Evolutionary conservation across 371 early-diverging fungal species (phyloP).

Genomic region (Dinochytrium kinnereticum): DNA sequence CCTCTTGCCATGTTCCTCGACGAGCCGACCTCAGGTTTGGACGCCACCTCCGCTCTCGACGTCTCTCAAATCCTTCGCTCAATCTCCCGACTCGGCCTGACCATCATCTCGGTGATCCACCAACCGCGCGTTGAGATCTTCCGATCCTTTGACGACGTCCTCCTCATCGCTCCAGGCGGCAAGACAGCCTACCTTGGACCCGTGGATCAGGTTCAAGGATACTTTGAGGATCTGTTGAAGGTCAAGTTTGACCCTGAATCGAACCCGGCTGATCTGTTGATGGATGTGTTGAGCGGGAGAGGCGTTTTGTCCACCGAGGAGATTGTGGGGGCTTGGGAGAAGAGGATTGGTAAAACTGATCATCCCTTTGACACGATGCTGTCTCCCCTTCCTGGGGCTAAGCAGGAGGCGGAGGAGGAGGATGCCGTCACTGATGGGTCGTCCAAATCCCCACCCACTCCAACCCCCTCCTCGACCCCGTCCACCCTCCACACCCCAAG

Average conservation of each 20-base stretch:
- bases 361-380: background rate
- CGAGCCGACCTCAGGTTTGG: slow-evolving; percentile 91
- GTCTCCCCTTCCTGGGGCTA: no score
- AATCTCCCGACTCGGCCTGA: slow-evolving; percentile 48
- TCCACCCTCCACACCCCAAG: background rate
- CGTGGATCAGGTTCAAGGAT: slow-evolving; percentile 30
- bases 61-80: slow-evolving; percentile 38
- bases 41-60: slow-evolving; percentile 60
- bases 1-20: slow-evolving; percentile 79
- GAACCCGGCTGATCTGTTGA: slow-evolving; percentile 53
- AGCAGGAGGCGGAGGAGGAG: background rate
- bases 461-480: background rate
- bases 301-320: slow-evolving; percentile 31
- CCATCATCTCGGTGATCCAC: slow-evolving; percentile 91
- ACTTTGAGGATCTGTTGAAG: slow-evolving; percentile 41
- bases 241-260: slow-evolving; percentile 38
- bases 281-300: slow-evolving; percentile 52
- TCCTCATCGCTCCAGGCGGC: slow-evolving; percentile 80
- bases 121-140: slow-evolving; percentile 92
- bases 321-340: slow-evolving; percentile 44
- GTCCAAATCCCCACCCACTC: background rate
- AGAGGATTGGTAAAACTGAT: slow-evolving; percentile 24
- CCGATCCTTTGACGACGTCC: slow-evolving; percentile 83
- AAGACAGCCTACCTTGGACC: slow-evolving; percentile 79
- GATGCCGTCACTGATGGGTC: background rate